Evolutionary conservation across 1,284 basidiomycete species (phyloP).

Genomic region (Heterobasidion occidentale): DNA sequence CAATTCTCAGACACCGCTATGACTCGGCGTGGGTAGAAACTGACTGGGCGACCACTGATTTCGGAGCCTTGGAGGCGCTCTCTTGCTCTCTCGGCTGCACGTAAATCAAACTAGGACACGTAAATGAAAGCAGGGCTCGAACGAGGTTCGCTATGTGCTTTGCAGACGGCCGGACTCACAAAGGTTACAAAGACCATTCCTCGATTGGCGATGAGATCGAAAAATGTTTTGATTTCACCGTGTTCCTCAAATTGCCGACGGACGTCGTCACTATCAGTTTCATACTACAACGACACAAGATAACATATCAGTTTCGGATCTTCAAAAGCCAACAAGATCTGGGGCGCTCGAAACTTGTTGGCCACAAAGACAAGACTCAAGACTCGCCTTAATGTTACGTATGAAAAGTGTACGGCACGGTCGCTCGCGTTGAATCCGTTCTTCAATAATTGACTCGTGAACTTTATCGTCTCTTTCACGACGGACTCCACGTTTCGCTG

Average conservation of each 20-base stretch:
- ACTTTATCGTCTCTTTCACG: slow-evolving; percentile 77
- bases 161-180: slow-evolving; percentile 47
- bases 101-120: slow-evolving; percentile 70
- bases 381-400: slow-evolving; percentile 91
- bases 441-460: slow-evolving; percentile 82
- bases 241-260: slow-evolving; percentile 81
- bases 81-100: slow-evolving; percentile 86
- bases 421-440: slow-evolving; percentile 84
- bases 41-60: slow-evolving; percentile 77
- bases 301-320: not conserved
- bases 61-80: slow-evolving; percentile 82
- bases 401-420: slow-evolving; percentile 96
- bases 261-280: slow-evolving; percentile 82
- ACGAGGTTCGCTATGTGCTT: not conserved
- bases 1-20: not conserved
- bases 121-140: not conserved
- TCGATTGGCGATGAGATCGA: slow-evolving; percentile 87
- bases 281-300: slow-evolving; percentile 56
- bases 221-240: slow-evolving; percentile 95
- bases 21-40: slow-evolving; percentile 22
- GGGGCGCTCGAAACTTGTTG: not conserved
- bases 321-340: not conserved
- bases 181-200: slow-evolving; percentile 98
- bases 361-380: slow-evolving; percentile 7
- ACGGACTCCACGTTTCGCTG: slow-evolving; percentile 38